phyloP scores from a whole-genome alignment of 352 stramenopile species.

The Pythium graminicola region DNA sequence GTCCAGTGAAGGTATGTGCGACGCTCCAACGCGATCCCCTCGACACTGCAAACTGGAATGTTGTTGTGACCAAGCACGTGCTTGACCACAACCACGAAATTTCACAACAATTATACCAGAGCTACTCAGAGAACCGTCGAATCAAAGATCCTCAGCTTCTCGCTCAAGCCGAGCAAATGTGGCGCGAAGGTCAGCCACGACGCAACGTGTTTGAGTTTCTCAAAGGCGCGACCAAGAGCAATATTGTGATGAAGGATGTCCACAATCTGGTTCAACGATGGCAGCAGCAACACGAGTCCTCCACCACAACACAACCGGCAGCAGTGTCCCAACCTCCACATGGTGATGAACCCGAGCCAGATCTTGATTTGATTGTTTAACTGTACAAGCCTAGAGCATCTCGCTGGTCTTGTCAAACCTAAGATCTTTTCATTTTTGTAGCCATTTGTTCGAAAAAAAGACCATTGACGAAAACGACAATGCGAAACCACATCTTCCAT shows the following conservation, averaged over 20 bases:
- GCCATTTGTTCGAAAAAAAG: background rate
- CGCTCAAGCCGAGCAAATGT: constrained; percentile 51
- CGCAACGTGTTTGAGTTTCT: constrained; percentile 70
- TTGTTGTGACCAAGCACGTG: constrained; percentile 68
- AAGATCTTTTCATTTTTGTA: background rate
- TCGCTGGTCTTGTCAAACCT: no score
- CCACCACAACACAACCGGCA: background rate
- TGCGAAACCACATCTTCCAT: constrained; percentile 4
- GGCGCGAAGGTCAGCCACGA: constrained; percentile 43
- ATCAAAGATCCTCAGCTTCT: constrained; percentile 57
- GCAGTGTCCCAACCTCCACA: background rate
- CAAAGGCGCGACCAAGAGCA: constrained; percentile 46
- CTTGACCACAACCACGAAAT: constrained; percentile 72
- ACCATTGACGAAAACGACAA: background rate
- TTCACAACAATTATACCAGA: constrained; percentile 44
- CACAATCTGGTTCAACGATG: constrained; percentile 73
- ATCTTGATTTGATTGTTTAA: constrained; percentile 3
- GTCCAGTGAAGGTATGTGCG: constrained; percentile 59
- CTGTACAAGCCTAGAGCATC: no score
- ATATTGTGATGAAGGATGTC: constrained; percentile 75
- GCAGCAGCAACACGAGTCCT: constrained; percentile 33
- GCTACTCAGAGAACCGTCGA: constrained; percentile 62
- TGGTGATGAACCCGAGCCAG: background rate
- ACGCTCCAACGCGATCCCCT: constrained; percentile 47
- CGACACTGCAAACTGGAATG: constrained; percentile 36